Conservation (phyloP, 2,329 filamentous ascomycete species). For the Drechslera avenae region DNA sequence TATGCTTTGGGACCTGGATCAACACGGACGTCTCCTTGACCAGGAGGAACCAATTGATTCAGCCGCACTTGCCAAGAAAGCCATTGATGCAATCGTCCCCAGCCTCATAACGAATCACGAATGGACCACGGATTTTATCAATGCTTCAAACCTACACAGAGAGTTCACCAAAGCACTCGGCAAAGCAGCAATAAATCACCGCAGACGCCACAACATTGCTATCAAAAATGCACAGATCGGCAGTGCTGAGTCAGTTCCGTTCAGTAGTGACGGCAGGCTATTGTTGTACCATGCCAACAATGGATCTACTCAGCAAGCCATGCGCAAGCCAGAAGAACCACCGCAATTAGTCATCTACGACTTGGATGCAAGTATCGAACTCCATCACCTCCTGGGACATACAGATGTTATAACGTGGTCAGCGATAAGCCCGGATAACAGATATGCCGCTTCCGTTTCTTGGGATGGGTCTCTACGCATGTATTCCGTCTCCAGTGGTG, state of each 20-base stretch:
- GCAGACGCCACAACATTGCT: constrained; percentile 27
- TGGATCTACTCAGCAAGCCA: constrained; percentile 15
- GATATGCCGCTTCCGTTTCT: constrained; percentile 31
- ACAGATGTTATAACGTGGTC: constrained; percentile 37
- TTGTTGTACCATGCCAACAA: constrained; percentile 26
- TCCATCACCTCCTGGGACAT: constrained; percentile 28
- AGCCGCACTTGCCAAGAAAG: constrained; percentile 27
- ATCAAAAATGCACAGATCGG: constrained; percentile 22
- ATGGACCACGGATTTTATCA: constrained; percentile 34
- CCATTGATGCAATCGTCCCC: constrained; percentile 32
- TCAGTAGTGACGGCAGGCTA: constrained; percentile 27
- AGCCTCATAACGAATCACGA: constrained; percentile 32
- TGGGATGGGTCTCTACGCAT: constrained; percentile 40
- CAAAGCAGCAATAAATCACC: constrained; percentile 26
- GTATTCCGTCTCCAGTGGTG: constrained; percentile 25
- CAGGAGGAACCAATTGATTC: constrained; percentile 36
- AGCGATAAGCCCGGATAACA: constrained; percentile 30
- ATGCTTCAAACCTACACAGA: constrained; percentile 23
- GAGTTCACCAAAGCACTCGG: constrained; percentile 27
- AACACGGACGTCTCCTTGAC: constrained; percentile 31
- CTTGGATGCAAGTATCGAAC: constrained; percentile 16
- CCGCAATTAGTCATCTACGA: constrained; percentile 31
- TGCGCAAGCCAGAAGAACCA: constrained; percentile 8
- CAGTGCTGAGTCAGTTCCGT: constrained; percentile 18
- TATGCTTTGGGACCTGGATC: constrained; percentile 37